Conservation (phyloP, 805 yeast species). For the Candida nemodendra region DNA sequence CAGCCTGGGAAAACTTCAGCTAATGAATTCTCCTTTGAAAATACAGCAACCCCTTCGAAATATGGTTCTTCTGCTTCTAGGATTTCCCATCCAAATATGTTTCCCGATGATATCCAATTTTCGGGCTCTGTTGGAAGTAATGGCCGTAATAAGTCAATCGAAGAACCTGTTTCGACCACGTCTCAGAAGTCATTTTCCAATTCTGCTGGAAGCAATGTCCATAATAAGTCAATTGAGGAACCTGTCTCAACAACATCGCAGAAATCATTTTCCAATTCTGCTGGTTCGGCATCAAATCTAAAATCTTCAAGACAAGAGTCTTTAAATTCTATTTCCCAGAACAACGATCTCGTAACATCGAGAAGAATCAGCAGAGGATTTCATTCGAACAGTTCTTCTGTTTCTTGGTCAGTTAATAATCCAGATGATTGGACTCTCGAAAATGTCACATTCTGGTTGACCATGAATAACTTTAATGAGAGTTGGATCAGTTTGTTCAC, state of each 20-base stretch:
- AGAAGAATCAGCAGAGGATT: conserved; percentile 13
- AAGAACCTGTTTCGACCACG: no score
- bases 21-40: conserved; percentile 14
- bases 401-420: conserved; percentile 48
- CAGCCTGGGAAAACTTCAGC: neutral
- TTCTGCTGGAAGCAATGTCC: neutral
- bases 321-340: conserved; percentile 2
- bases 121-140: neutral
- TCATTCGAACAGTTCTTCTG: conserved; percentile 24
- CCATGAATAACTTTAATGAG: conserved; percentile 61
- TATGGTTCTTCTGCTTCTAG: neutral
- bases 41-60: conserved; percentile 3
- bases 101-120: no score
- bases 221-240: no score
- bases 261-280: neutral
- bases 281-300: neutral
- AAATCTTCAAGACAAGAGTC: neutral
- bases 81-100: neutral
- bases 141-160: neutral
- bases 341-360: conserved; percentile 7
- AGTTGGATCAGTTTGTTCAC: conserved; percentile 71
- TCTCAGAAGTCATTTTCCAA: neutral
- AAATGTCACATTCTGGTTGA: conserved; percentile 70
- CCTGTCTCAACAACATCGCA: neutral
- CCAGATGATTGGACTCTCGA: conserved; percentile 70